Conservation (phyloP, 257 asterid species). For the Fraxinus quadrangulata region DNA sequence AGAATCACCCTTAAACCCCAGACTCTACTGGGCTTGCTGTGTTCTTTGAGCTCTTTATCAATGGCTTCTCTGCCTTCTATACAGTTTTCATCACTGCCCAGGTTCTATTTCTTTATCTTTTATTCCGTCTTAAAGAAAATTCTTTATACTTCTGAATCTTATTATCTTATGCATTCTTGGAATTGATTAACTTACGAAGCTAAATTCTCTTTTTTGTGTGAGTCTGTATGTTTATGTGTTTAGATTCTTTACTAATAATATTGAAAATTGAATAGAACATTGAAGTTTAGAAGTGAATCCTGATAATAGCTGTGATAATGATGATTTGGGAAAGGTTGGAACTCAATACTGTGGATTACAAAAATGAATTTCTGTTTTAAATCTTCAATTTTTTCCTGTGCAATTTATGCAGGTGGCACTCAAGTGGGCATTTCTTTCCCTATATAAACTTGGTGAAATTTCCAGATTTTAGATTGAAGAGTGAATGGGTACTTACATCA, state of each 20-base stretch:
- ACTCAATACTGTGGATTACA: not conserved
- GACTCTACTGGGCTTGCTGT: constrained; percentile 29
- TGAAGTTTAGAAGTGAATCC: not conserved
- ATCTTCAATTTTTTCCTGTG: constrained; percentile 20
- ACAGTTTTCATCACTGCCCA: constrained; percentile 62
- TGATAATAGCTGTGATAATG: not conserved
- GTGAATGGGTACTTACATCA: constrained; percentile 49
- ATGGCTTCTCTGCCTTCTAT: constrained; percentile 73
- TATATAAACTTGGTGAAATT: constrained; percentile 44
- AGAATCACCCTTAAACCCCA: constrained; percentile 53
- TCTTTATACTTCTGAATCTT: not conserved
- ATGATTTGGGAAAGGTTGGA: not conserved
- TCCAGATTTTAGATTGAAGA: constrained; percentile 44
- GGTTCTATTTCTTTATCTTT: constrained; percentile 51
- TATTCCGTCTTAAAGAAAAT: not conserved
- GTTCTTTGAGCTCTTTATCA: constrained; percentile 35
- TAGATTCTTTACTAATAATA: not conserved
- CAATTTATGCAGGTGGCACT: constrained; percentile 60
- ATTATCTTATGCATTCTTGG: constrained; percentile 15
- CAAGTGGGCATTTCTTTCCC: constrained; percentile 42
- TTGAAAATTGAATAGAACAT: not conserved
- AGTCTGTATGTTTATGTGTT: not conserved
- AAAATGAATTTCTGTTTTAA: not conserved
- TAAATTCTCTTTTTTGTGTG: not conserved
- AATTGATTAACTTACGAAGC: constrained; percentile 5